Evolutionary conservation across 306 rosid species (phyloP), one percentile per base, ranked within the genome.

Genomic region (Macrotyloma uniflorum): DNA sequence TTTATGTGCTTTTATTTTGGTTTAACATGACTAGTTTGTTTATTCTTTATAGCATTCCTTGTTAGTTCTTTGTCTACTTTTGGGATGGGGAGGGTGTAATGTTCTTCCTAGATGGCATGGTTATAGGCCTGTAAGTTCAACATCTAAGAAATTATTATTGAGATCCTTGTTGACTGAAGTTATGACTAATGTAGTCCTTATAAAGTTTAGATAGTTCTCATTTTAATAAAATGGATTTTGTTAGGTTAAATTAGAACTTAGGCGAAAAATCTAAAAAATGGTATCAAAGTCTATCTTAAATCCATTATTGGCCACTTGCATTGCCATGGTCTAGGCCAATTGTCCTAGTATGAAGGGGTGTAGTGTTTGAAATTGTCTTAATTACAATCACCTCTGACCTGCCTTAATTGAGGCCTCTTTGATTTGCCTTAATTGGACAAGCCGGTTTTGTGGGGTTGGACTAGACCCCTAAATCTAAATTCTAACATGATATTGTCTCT

Each of bases 81-180:
- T 18, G 20, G 33, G 32, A 12, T 33, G n/a, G 20, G 18, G 49
- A 45, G 16, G 8, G 71, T 33, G 45, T 58, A 45, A 20, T 63
- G 54, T 59, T 57, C 68, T 51, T 74, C 24, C 16, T 79, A 24
- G 77, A 70, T 51, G 55, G 74, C 57, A 71, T 57, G 51, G 64
- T 16, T 40, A 10, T 24, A 12, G 70, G 20, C 23, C 70, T 30
- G 58, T 51, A 64, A 54, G 46, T 55, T 76, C 81, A 26, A 32
- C 77, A 19, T 64, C 46, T 75, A 1, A 75, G 36, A 77, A 45
- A 8, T 43, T 30, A 32, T 23, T 23, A 33, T 55, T 23, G 33
- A 55, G 63, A 55, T 24, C 3, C 35, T 57, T 2, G 6, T 24
- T 3, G 4, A 23, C 64, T 11, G 4, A 19, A 57, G 18, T 57